A percentile compares a stretch with the other conserved stretches of the same genome.
Evolutionary conservation across 2,329 filamentous ascomycete genomes (phyloP).

Genomic region (Amylocarpus encephaloides): DNA sequence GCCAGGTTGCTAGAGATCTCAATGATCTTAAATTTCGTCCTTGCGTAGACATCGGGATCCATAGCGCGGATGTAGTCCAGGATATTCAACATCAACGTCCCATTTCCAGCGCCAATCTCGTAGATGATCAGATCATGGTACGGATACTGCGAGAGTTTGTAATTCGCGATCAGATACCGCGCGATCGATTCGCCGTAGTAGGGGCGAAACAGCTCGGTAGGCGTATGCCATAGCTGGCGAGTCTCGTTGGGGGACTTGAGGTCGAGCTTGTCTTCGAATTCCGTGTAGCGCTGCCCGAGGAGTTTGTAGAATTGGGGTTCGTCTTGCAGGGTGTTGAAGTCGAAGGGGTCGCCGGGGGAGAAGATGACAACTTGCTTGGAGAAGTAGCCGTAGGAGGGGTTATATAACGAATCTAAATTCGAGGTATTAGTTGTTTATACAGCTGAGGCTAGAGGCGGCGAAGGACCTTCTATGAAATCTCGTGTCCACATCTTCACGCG

Average conservation of each 20-base stretch:
- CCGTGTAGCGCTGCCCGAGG: slow-evolving; percentile 72
- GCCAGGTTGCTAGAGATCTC: slow-evolving; percentile 86
- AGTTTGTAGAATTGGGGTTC: slow-evolving; percentile 77
- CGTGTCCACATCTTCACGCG: slow-evolving; percentile 95
- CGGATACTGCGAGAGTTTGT: slow-evolving; percentile 87
- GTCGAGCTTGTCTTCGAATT: slow-evolving; percentile 87
- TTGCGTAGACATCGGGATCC: slow-evolving; percentile 86
- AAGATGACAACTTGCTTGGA: slow-evolving; percentile 97
- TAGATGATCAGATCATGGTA: slow-evolving; percentile 97
- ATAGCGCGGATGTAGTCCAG: slow-evolving; percentile 89
- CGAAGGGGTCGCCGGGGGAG: slow-evolving; percentile 82
- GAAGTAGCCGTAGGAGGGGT: slow-evolving; percentile 92
- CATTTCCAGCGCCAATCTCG: slow-evolving; percentile 96
- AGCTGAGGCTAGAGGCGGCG: neutral
- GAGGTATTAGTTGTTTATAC: slow-evolving; percentile 10
- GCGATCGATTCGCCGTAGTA: slow-evolving; percentile 97
- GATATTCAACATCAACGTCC: slow-evolving; percentile 96
- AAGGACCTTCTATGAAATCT: slow-evolving; percentile 89
- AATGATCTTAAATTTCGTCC: slow-evolving; percentile 91
- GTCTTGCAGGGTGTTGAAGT: slow-evolving; percentile 75
- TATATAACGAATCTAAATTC: slow-evolving; percentile 82
- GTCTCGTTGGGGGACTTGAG: slow-evolving; percentile 58
- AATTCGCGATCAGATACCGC: slow-evolving; percentile 92
- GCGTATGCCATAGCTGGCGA: slow-evolving; percentile 95
- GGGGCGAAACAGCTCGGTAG: slow-evolving; percentile 91